Evolutionary conservation across 1,139 yeast genomes (phyloP).

Genomic region (Hyphopichia wangnamkhiaoensis): DNA sequence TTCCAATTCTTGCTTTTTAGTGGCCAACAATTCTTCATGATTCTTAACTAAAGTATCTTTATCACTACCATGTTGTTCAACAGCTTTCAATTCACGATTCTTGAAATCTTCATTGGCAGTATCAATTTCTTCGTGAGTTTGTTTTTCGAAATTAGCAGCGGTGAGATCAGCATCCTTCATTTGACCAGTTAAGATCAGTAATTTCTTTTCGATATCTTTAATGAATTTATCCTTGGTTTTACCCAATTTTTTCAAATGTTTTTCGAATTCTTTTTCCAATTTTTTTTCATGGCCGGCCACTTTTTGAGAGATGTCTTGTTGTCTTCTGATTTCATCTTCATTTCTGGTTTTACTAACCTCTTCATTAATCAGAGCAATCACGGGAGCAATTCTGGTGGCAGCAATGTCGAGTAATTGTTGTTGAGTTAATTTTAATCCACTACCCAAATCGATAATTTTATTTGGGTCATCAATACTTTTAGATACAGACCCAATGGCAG

Average conservation of each 20-base stretch:
- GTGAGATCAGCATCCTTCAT: constrained; percentile 32
- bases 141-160: constrained; percentile 39
- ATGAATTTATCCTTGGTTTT: constrained; percentile 42
- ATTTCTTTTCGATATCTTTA: constrained; percentile 38
- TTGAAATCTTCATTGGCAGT: constrained; percentile 48
- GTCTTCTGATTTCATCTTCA: constrained; percentile 48
- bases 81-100: constrained; percentile 49
- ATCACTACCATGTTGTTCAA: constrained; percentile 46
- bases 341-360: constrained; percentile 50
- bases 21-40: constrained; percentile 48
- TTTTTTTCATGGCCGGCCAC: constrained; percentile 46
- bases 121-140: constrained; percentile 44
- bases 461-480: constrained; percentile 51
- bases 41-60: constrained; percentile 46
- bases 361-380: constrained; percentile 50
- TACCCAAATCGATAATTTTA: constrained; percentile 53
- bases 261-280: constrained; percentile 43
- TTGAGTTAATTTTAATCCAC: constrained; percentile 56
- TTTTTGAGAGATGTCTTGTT: constrained; percentile 39
- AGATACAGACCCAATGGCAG: constrained; percentile 50
- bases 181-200: constrained; percentile 31
- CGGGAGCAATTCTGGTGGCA: constrained; percentile 57
- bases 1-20: constrained; percentile 52
- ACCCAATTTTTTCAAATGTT: constrained; percentile 40
- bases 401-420: constrained; percentile 59